Evolutionary conservation across 2,329 filamentous ascomycete species (phyloP).

Genomic region (Penicillium sp.): DNA sequence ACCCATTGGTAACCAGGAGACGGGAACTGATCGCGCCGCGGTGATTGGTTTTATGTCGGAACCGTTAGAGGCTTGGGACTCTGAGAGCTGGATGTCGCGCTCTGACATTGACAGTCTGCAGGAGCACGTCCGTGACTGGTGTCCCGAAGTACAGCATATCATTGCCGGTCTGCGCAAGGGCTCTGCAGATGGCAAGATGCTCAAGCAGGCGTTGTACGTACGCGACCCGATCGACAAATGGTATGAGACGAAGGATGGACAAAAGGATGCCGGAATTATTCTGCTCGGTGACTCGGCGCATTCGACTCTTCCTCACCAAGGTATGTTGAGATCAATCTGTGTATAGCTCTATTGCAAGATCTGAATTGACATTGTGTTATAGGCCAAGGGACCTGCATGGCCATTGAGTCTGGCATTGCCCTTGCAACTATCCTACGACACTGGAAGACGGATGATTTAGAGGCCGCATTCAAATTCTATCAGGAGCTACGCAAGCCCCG

Average conservation of each 20-base stretch:
- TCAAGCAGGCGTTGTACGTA: constrained; percentile 38
- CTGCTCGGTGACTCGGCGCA: constrained; percentile 36
- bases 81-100: constrained; percentile 37
- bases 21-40: constrained; percentile 31
- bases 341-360: background rate
- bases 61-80: constrained; percentile 36
- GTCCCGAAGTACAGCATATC: constrained; percentile 34
- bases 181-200: constrained; percentile 32
- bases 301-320: constrained; percentile 38
- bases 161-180: constrained; percentile 32
- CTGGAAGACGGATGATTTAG: constrained; percentile 31
- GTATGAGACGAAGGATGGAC: constrained; percentile 29
- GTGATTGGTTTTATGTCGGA: constrained; percentile 42
- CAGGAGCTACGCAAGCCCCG: constrained; percentile 39
- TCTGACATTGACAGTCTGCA: constrained; percentile 35
- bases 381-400: constrained; percentile 38
- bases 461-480: constrained; percentile 35
- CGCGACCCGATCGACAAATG: constrained; percentile 34
- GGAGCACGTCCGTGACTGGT: constrained; percentile 37
- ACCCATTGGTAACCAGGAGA: constrained; percentile 40
- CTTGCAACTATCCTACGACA: constrained; percentile 33
- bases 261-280: constrained; percentile 30
- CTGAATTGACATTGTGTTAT: constrained; percentile 1
- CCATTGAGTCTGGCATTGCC: constrained; percentile 36
- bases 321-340: constrained; percentile 8